Conservation (phyloP, 129 eudicot genomes). For the Glebionis coronaria region DNA sequence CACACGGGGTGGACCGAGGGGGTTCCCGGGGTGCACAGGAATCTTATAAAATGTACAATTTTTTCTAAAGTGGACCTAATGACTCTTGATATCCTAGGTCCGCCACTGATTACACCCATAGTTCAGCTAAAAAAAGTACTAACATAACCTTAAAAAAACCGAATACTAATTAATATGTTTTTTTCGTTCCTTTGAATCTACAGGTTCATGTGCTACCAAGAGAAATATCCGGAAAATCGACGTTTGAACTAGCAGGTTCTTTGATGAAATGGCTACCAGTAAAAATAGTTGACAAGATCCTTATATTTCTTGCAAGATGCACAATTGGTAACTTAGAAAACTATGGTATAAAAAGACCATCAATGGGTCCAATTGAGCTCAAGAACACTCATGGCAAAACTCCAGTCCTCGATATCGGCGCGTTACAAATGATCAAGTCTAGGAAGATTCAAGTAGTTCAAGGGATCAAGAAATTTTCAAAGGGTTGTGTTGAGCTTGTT, state of each 20-base stretch:
- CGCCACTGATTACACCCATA: not conserved
- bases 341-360: constrained; percentile 79
- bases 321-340: constrained; percentile 63
- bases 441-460: constrained; percentile 67
- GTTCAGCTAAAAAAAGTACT: not conserved
- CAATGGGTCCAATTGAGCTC: constrained; percentile 69
- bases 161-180: not conserved
- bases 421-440: constrained; percentile 59
- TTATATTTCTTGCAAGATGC: constrained; percentile 43
- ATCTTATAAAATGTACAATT: no score
- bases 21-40: no score
- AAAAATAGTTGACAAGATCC: constrained; percentile 50
- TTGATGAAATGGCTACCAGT: constrained; percentile 76
- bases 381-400: constrained; percentile 74
- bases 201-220: constrained; percentile 96
- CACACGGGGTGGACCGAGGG: no score
- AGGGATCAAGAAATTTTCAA: constrained; percentile 69
- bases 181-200: not conserved
- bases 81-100: no score
- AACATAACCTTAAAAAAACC: not conserved
- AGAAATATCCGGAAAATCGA: constrained; percentile 70
- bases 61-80: no score
- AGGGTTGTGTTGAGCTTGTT: constrained; percentile 55
- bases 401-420: constrained; percentile 80
- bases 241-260: constrained; percentile 57